Base-by-base conservation (phyloP, 306 rosid genomes). In the Rosa rugosa region DNA sequence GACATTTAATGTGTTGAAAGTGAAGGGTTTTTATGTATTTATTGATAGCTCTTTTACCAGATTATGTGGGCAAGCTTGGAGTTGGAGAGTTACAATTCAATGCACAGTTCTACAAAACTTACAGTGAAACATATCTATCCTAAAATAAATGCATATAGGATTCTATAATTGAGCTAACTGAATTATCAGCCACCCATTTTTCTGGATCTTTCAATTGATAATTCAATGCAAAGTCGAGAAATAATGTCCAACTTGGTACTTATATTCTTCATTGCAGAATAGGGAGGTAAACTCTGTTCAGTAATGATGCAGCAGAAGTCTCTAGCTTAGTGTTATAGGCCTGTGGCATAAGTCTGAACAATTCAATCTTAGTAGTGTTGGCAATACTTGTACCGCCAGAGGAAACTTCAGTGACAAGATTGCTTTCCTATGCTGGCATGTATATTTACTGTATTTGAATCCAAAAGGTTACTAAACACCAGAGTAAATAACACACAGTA, bases 1-100 rank as follows among this genome's bases (percentile, higher is more conserved):
- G 53, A 13, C 57, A 79, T 34, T 69, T 60, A 42, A 71, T 54
- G 14, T 70, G 41, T 56, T 50, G 84, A 81, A 70, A 81, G 79
- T 36, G 84, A 80, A 56, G 71, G 65, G 34, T 72, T 72, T 56
- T 41, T 27, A 23, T 7, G 47, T 34, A 22, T 5, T 13, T 9
- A 23, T 50, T 65, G 79, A 4, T 13, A 17, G 38, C 20, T 50
- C 11, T 53, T 50, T 31, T 72, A 72, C 46, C 34, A 50, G 42
- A 70, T 70, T 12, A 22, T 46, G 75, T 25, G 41, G 77, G 68
- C 68, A 56, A 74, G 51, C 40, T 73, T 22, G 11, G 34, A 36
- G 70, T 46, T 16, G 49, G 42, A 42, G 57, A 75, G 56, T 59
- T 5, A 23, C 57, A 17, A 42, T 44, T 59, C 57, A 75, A 42